A percentile compares a stretch with the other conserved stretches of the same genome.
These are phyloP conservation scores for Alternaria brassicae DNA, from an alignment of 2,329 filamentous ascomycete species.

Conservation along the genomic window DNA sequence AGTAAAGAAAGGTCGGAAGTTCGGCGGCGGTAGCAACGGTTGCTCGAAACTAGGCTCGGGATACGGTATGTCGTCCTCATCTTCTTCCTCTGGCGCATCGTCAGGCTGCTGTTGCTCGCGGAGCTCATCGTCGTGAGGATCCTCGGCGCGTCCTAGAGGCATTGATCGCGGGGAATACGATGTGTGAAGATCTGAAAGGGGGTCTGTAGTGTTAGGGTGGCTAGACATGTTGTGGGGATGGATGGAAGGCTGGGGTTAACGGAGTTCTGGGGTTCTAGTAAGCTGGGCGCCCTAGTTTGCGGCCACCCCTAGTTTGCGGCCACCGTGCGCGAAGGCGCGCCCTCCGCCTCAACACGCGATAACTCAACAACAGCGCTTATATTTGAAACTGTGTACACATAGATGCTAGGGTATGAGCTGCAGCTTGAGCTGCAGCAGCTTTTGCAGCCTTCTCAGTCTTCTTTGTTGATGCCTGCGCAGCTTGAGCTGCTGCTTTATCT, in stretches of 20 bases:
- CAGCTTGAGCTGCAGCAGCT: too few species aligned
- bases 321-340: too few species aligned
- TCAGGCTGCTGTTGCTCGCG: conserved; percentile 29
- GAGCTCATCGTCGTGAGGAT: conserved; percentile 30
- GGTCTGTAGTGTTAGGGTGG: conserved; percentile 27
- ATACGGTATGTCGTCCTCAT: conserved; percentile 44
- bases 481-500: too few species aligned
- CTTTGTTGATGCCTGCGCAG: too few species aligned
- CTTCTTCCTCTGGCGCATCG: conserved; percentile 23
- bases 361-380: too few species aligned
- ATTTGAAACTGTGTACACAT: too few species aligned
- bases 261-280: conserved; percentile 31
- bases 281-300: too few species aligned
- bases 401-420: too few species aligned
- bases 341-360: too few species aligned
- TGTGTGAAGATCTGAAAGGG: conserved; percentile 24
- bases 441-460: too few species aligned
- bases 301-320: too few species aligned
- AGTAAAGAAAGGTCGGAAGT: conserved; percentile 84
- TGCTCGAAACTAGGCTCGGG: conserved; percentile 44
- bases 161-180: conserved; percentile 38
- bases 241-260: conserved; percentile 27
- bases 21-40: conserved; percentile 51
- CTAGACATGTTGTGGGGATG: conserved; percentile 40
- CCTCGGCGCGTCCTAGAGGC: conserved; percentile 32